Base-by-base conservation (phyloP, 106 monocot species). In the Dendrobium chrysotoxum region DNA sequence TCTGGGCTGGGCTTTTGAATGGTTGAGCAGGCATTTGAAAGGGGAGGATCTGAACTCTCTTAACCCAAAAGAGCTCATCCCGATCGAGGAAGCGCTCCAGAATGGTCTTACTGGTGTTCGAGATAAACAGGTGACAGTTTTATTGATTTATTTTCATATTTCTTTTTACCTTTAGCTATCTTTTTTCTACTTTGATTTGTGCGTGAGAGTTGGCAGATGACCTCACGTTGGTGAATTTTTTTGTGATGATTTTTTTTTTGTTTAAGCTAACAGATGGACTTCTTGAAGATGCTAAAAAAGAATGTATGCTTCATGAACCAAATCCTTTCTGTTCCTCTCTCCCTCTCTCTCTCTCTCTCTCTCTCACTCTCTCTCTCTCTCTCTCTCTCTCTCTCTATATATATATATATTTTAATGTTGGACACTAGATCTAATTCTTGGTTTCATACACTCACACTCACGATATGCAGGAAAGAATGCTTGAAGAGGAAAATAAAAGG, bases 41-140 rank as follows among this genome's bases (percentile, higher is more conserved):
- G 98, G 98, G n/a, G 95, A 99, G 77, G 98, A 94, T 82, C 82
- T 94, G 65, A 90, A 83, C 53, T 92, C 93, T 18, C 85, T 97
- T 75, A 79, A 85, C 31, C 85, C 90, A 18, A 85, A 80, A 45
- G 90, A 94, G 46, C 85, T 97, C 70, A 86, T 87, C 38, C 83
- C 82, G 3, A 88, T 97, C 12, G 93, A 94, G 61, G 89, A 90
- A 46, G 86, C 90, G 0, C 90, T 96, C 17, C 81, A 93, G 80
- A 85, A 79, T 39, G 96, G 96, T 28, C 74, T 87, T 26, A 47
- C 77, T 7, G 38, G 28, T 23, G 90, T 90, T 11, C 80, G 88
- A 1, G 86, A 88, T 17, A 88, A 90, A 71, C 87, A 90, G 90
- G 96, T 81, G 53, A 75, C 13, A 45, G 53, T 9, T 54, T 28